Conservation (phyloP, 164 flowering plant species). For the Cinnamomum micranthum region DNA sequence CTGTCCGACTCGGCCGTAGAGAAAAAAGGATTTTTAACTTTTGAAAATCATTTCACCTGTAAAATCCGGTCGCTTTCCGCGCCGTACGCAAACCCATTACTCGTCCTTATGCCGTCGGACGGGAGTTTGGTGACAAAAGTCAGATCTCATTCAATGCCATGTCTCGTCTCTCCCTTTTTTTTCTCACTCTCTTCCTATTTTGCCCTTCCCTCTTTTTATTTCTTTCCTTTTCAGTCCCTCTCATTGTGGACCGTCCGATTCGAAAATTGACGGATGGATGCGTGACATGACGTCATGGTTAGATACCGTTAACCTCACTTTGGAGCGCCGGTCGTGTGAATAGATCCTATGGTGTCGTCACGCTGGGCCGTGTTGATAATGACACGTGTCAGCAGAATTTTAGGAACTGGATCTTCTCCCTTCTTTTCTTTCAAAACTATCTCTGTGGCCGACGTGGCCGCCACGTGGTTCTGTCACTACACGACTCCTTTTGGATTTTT, state of each 20-base stretch:
- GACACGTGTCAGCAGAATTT: slow-evolving; percentile 5
- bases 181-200: not conserved
- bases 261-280: not conserved
- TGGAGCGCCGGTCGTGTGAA: not conserved
- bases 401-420: not conserved
- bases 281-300: not conserved
- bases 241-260: not conserved
- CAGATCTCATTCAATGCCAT: slow-evolving; percentile 12
- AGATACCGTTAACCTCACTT: not conserved
- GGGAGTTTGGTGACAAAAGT: slow-evolving; percentile 22
- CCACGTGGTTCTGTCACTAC: not conserved
- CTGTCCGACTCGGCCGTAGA: too few species aligned
- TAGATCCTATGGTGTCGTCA: slow-evolving; percentile 1
- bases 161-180: not conserved
- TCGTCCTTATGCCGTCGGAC: slow-evolving; percentile 20
- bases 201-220: not conserved
- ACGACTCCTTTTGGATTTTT: too few species aligned
- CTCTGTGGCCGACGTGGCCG: not conserved
- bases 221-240: not conserved
- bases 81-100: slow-evolving; percentile 8
- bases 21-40: not conserved
- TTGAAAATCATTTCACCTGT: slow-evolving; percentile 8
- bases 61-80: slow-evolving; percentile 4
- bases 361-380: not conserved
- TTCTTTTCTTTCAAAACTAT: not conserved